These are phyloP conservation scores for Ophiosphaerella narmari DNA, from an alignment of 2,329 filamentous ascomycete genomes.

Conservation along the genomic window DNA sequence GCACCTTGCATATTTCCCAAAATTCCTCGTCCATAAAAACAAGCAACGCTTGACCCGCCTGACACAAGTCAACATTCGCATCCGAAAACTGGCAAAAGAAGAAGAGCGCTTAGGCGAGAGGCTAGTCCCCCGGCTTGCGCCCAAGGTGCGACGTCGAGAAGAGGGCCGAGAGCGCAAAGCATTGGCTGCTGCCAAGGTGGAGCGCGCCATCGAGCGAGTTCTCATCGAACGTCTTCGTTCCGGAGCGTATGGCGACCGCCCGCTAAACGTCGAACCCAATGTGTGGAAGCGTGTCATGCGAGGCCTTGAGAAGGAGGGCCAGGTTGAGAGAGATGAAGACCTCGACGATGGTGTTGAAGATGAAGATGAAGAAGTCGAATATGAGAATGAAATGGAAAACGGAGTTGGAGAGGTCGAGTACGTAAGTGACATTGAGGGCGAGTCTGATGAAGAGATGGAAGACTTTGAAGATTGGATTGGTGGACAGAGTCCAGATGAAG, in stretches of 20 bases:
- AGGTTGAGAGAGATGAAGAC: slow-evolving; percentile 83
- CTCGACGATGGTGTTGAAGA: slow-evolving; percentile 84
- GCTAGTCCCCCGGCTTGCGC: slow-evolving; percentile 84
- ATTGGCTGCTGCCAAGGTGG: slow-evolving; percentile 77
- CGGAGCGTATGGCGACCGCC: slow-evolving; percentile 92
- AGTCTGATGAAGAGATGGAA: slow-evolving; percentile 68
- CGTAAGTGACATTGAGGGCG: slow-evolving; percentile 84
- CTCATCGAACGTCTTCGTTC: slow-evolving; percentile 87
- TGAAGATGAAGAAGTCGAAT: slow-evolving; percentile 71
- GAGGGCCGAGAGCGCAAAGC: slow-evolving; percentile 56
- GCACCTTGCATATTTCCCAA: slow-evolving; percentile 80
- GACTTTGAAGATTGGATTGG: slow-evolving; percentile 91
- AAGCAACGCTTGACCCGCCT: slow-evolving; percentile 93
- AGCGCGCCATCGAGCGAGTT: slow-evolving; percentile 93
- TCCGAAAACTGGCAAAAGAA: slow-evolving; percentile 80
- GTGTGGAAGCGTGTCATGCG: slow-evolving; percentile 98
- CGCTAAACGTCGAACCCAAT: slow-evolving; percentile 89
- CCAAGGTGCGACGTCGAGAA: slow-evolving; percentile 71
- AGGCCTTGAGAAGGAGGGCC: slow-evolving; percentile 84
- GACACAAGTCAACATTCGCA: slow-evolving; percentile 84
- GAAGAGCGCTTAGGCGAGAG: slow-evolving; percentile 88
- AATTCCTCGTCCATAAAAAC: slow-evolving; percentile 91
- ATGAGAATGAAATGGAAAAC: slow-evolving; percentile 67
- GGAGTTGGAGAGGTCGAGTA: slow-evolving; percentile 84
- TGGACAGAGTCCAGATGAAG: slow-evolving; percentile 63